Conservation (phyloP, 2,329 filamentous ascomycete species). For the Ilyonectria mors-panacis region DNA sequence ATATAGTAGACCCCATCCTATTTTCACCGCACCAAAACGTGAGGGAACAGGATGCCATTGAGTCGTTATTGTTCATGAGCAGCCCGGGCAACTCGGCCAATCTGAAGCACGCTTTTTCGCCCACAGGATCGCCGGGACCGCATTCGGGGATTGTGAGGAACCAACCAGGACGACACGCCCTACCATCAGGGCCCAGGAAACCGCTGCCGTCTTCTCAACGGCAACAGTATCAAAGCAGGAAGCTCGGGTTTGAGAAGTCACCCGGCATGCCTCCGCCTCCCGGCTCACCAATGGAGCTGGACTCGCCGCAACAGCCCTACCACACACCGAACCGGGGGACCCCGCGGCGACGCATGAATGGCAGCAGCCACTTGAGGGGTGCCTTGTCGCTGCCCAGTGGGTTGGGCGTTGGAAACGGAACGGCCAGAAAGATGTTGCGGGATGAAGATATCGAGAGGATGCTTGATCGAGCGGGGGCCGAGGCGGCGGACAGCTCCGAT, state of each 20-base stretch:
- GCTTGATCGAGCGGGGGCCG: slow-evolving; percentile 67
- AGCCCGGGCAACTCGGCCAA: slow-evolving; percentile 81
- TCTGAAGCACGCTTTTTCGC: slow-evolving; percentile 69
- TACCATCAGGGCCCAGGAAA: slow-evolving; percentile 68
- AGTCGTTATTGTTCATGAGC: slow-evolving; percentile 86
- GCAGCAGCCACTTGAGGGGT: slow-evolving; percentile 54
- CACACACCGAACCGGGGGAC: slow-evolving; percentile 53
- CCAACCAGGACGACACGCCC: slow-evolving; percentile 49
- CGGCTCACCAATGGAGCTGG: slow-evolving; percentile 64
- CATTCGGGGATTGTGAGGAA: slow-evolving; percentile 35
- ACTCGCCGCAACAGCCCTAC: slow-evolving; percentile 53
- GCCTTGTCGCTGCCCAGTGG: slow-evolving; percentile 66
- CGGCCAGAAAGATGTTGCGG: slow-evolving; percentile 55
- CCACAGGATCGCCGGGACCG: slow-evolving; percentile 55
- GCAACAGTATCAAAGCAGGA: slow-evolving; percentile 59
- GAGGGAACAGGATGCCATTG: slow-evolving; percentile 85
- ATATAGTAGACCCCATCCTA: slow-evolving; percentile 67
- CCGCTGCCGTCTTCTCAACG: slow-evolving; percentile 65
- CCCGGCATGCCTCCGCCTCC: slow-evolving; percentile 54
- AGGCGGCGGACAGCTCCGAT: slow-evolving; percentile 68
- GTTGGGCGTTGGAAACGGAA: slow-evolving; percentile 59
- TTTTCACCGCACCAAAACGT: slow-evolving; percentile 76
- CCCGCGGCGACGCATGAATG: slow-evolving; percentile 61
- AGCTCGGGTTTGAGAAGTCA: slow-evolving; percentile 65
- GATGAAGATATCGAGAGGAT: slow-evolving; percentile 73